Evolutionary conservation across 257 asterid genomes (phyloP).

Genomic region (Nicotiana tabacum): DNA sequence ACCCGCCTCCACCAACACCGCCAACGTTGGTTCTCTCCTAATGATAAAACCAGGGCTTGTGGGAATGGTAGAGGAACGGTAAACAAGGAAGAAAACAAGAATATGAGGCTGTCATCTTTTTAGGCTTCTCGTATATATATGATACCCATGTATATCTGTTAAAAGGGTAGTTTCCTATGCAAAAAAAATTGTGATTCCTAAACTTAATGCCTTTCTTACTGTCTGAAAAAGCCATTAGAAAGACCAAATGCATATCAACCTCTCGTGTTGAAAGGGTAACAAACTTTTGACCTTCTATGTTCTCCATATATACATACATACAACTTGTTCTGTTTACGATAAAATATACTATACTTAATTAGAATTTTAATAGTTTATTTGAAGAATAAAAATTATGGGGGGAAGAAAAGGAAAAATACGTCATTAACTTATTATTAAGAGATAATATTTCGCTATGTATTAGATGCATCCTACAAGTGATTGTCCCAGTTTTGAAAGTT

Average conservation of each 20-base stretch:
- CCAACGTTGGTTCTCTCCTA: constrained; percentile 7
- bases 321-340: neutral
- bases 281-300: neutral
- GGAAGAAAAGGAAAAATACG: neutral
- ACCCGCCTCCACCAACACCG: neutral
- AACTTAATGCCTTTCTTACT: neutral
- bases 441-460: neutral
- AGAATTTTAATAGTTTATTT: neutral
- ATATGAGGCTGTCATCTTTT: constrained; percentile 20
- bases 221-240: neutral
- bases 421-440: neutral
- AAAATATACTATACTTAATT: too few relatives aligned
- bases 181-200: neutral
- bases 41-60: neutral
- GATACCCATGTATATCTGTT: neutral
- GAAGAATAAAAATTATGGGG: neutral
- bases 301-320: neutral
- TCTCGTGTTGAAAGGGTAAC: neutral
- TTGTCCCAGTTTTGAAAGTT: too few relatives aligned
- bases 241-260: neutral
- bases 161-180: neutral
- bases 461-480: neutral
- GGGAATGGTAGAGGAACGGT: neutral
- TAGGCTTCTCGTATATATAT: constrained; percentile 3
- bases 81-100: neutral